Percentiles rank a stretch among this genome's conserved stretches.
phyloP scores from a whole-genome alignment of 192 early-diverging fungal genomes.

The Backusella tarrabulga region DNA sequence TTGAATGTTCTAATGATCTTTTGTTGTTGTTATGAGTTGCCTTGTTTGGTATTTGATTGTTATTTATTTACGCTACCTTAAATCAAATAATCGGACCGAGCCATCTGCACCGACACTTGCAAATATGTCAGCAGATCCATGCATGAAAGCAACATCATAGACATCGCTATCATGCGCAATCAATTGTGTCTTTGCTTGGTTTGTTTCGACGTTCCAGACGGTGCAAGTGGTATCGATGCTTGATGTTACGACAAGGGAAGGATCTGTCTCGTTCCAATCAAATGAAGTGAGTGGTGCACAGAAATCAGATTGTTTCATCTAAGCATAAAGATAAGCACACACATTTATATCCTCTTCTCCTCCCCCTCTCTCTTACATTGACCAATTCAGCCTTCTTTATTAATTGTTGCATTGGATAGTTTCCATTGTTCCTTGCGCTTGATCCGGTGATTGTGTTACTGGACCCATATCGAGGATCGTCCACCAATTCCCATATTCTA shows the following conservation, averaged over 20 bases:
- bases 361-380: slow-evolving; percentile 47
- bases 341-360: neutral
- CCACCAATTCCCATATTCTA: slow-evolving; percentile 83
- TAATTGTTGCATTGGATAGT: slow-evolving; percentile 33
- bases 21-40: neutral
- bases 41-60: slow-evolving; percentile 3
- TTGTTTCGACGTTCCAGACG: slow-evolving; percentile 96
- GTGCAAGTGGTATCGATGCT: slow-evolving; percentile 99
- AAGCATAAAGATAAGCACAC: neutral
- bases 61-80: slow-evolving; percentile 51
- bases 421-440: slow-evolving; percentile 37
- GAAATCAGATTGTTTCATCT: slow-evolving; percentile 69
- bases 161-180: slow-evolving; percentile 99
- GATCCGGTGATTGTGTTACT: slow-evolving; percentile 19
- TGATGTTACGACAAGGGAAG: slow-evolving; percentile 83
- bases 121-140: slow-evolving; percentile 84
- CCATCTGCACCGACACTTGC: slow-evolving; percentile 98
- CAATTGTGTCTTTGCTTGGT: slow-evolving; percentile 96
- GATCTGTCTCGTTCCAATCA: slow-evolving; percentile 94
- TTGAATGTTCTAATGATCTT: slow-evolving; percentile 93
- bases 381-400: slow-evolving; percentile 51
- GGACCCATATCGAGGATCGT: slow-evolving; percentile 41
- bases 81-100: slow-evolving; percentile 95
- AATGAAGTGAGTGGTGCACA: slow-evolving; percentile 93
- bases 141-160: slow-evolving; percentile 95